Evolutionary conservation across 1,139 yeast genomes (phyloP), one percentile per base, ranked within the genome.

Genomic region (Blastobotrys serpentis): DNA sequence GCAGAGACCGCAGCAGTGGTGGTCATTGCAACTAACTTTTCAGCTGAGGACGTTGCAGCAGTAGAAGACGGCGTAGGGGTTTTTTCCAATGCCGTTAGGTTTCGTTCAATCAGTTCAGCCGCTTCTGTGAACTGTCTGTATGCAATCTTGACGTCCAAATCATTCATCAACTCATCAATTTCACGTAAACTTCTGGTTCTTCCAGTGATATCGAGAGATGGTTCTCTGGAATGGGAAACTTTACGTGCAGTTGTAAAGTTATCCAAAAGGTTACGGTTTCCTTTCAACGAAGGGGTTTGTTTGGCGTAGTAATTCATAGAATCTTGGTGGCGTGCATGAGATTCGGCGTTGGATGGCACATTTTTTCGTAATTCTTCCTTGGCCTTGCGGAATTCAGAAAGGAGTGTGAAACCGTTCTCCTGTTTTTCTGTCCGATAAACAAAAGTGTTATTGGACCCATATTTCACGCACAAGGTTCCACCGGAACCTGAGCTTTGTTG

Each of bases 341-440:
- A 66, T 44, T 72, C 73, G 34, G 66, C 25, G 26, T 48, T 44
- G 25, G 43, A 10, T 29, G 46, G 37, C 5, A 17, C 40, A 14
- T 44, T 47, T 16, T 70, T 75, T 45, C 77, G 65, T 29, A 82
- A 62, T 55, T 84, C 90, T 55, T 78, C 77, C 55, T 79, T 78
- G 0, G 90, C 92, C 57, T 80, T 77, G 53, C 80, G 76, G 53
- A 79, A 80, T 1, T 84, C 81, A 21, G 76, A 76, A 37, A 79
- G 68, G 6, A 86, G 74, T 54, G 77, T 77, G n/a, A 69, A 62
- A 58, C 76, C 82, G 56, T 82, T 84, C 49, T 78, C 82, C 49
- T 73, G 68, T 50, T 82, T 72, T 54, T 84, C 87, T 1, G 88
- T 78, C 57, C 81, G 84, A 61, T 79, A 85, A 1, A 83, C 77